These are phyloP conservation scores for Aureobasidium sp. DNA, from an alignment of 2,329 filamentous ascomycete genomes.

Conservation along the genomic window DNA sequence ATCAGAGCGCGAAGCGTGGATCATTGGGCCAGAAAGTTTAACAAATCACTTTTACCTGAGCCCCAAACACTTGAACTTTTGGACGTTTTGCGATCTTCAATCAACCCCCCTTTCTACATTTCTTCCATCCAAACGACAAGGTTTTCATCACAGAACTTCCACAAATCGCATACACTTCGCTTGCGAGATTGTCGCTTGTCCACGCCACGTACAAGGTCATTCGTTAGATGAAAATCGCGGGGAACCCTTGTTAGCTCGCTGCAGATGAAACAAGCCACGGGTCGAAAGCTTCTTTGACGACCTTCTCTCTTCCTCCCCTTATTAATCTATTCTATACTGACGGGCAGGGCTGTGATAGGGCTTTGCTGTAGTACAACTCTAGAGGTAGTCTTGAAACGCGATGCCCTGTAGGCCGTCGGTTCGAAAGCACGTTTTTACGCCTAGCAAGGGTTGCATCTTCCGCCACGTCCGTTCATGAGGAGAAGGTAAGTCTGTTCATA, in stretches of 20 bases:
- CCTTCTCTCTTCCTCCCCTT: neutral
- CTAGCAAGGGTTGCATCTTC: neutral
- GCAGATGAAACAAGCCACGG: conserved; percentile 12
- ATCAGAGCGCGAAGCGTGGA: neutral
- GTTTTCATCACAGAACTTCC: neutral
- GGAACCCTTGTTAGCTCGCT: conserved; percentile 6
- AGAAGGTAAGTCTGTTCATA: neutral
- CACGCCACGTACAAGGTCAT: neutral
- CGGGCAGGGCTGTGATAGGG: neutral
- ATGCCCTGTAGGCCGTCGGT: conserved; percentile 1
- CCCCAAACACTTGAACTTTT: neutral
- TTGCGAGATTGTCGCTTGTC: neutral
- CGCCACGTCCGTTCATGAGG: neutral
- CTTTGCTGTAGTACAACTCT: neutral
- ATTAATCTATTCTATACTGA: conserved; percentile 1
- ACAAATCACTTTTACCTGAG: neutral
- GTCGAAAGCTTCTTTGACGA: conserved; percentile 1
- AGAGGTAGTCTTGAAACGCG: conserved; percentile 3
- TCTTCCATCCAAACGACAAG: conserved; percentile 1
- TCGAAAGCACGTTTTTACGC: neutral
- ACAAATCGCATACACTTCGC: conserved; percentile 6
- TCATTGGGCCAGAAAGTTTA: neutral
- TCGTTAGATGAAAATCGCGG: neutral
- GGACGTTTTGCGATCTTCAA: neutral
- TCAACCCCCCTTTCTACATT: neutral